These are phyloP conservation scores for Selaginella tamariscina DNA, from an alignment of 75 land plant species.

Conservation along the genomic window DNA sequence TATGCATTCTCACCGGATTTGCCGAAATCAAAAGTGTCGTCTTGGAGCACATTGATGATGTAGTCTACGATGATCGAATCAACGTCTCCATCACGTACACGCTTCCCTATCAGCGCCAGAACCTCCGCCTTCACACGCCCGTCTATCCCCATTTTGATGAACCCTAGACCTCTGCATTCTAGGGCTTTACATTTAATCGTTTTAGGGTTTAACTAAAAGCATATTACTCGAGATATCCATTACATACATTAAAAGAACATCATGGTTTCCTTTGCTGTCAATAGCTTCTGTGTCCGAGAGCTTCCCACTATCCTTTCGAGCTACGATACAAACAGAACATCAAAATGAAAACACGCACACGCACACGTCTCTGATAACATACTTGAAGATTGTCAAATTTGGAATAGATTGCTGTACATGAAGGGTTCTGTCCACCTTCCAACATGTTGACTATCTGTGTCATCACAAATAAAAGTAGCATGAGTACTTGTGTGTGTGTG, in stretches of 20 bases:
- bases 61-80: constrained; percentile 78
- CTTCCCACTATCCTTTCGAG: constrained; percentile 90
- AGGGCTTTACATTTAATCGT: background rate
- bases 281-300: constrained; percentile 51
- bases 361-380: background rate
- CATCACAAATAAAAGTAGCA: background rate
- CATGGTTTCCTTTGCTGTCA: constrained; percentile 29
- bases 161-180: background rate
- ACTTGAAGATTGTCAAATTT: constrained; percentile 67
- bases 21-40: constrained; percentile 94
- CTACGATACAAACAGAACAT: constrained; percentile 18
- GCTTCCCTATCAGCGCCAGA: constrained; percentile 57
- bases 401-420: constrained; percentile 60
- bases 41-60: constrained; percentile 81
- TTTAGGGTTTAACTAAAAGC: background rate
- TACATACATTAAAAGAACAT: background rate
- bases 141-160: constrained; percentile 3
- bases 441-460: constrained; percentile 72
- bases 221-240: no score
- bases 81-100: constrained; percentile 36
- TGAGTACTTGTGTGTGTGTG: background rate
- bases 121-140: constrained; percentile 48
- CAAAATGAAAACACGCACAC: background rate
- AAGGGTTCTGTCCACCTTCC: constrained; percentile 45
- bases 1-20: constrained; percentile 66